Evolutionary conservation across 352 stramenopile genomes (phyloP), one percentile per base, ranked within the genome.

Genomic region (Globisporangium sylvaticum): DNA sequence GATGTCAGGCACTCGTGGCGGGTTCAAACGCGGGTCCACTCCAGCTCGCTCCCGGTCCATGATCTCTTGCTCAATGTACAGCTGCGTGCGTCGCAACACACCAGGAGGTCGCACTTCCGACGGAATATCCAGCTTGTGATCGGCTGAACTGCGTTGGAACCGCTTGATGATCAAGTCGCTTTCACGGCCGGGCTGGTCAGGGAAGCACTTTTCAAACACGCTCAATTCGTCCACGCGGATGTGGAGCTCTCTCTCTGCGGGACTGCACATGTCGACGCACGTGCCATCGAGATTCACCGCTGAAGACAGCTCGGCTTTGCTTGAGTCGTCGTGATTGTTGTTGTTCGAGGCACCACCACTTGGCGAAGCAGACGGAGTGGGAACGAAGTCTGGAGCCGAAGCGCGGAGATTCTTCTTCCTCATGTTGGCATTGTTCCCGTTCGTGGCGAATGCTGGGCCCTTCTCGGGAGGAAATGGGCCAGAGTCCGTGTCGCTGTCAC

Each of bases 181-280:
- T 60, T 94, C 83, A 10, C 58, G 74, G 1, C 83, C 81, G n/a
- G 81, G 78, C 8, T 80, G 57, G 27, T 78, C 76, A 2, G 87
- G 83, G 58, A 86, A 91, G 53, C 79, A 88, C 48, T 95, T 96
- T 63, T 96, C 89, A 54, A 94, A 96, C 1, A 90, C 69, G 58
- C 88, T 95, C 57, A 96, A 62, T 58, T 96, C 89, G 53, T 96
- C 88, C 10, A 94, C 83, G 18, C 87, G 83, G 52, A 95, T 91
- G 64, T 94, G 88, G 52, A 94, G 71, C 62, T 96, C 89, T 15
- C 87, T 76, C 69, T 96, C 89, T 9, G 75, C 67, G n/a, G 74
- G 75, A 54, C 81, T 91, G 71, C 89, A 96, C 87, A 96, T 96
- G 70, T 96, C 88, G 64, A 87, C 48, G 62, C 89, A 96, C 39